phyloP scores from a whole-genome alignment of 2,329 filamentous ascomycete species.

The Cladophialophora psammophila region DNA sequence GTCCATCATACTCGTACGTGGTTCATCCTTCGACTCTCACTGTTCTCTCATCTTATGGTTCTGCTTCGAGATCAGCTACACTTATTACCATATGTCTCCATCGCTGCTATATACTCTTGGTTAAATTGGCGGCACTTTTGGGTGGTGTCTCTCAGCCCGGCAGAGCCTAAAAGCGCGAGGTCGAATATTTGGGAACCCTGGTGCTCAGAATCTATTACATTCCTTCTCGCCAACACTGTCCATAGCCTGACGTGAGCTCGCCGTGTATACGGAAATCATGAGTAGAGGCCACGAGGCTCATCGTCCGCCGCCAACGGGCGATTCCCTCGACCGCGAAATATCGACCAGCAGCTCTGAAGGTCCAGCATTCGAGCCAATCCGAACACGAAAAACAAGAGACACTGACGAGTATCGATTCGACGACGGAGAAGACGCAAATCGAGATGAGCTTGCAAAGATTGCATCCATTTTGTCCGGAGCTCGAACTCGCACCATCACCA shows the following conservation, averaged over 20 bases:
- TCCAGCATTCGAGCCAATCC: conserved; percentile 34
- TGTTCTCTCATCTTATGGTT: neutral
- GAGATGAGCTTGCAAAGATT: conserved; percentile 32
- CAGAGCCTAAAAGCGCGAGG: neutral
- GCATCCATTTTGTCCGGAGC: conserved; percentile 34
- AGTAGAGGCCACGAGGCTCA: conserved; percentile 1
- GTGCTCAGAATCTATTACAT: neutral
- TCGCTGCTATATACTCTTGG: neutral
- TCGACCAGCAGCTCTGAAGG: conserved; percentile 48
- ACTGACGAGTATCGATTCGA: conserved; percentile 32
- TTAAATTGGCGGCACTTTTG: neutral
- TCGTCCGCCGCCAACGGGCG: neutral
- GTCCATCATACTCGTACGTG: neutral
- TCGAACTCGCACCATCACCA: conserved; percentile 18
- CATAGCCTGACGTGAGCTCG: neutral
- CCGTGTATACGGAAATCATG: conserved; percentile 8
- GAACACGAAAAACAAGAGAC: conserved; percentile 34
- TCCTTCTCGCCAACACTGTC: neutral
- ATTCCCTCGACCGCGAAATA: conserved; percentile 22
- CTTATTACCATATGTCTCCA: neutral
- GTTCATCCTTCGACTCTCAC: neutral
- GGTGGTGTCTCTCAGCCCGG: neutral
- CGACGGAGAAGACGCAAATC: conserved; percentile 17
- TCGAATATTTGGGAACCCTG: neutral
- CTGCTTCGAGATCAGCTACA: neutral